phyloP scores from a whole-genome alignment of 371 early-diverging fungal genomes.

The Mucor indicus region DNA sequence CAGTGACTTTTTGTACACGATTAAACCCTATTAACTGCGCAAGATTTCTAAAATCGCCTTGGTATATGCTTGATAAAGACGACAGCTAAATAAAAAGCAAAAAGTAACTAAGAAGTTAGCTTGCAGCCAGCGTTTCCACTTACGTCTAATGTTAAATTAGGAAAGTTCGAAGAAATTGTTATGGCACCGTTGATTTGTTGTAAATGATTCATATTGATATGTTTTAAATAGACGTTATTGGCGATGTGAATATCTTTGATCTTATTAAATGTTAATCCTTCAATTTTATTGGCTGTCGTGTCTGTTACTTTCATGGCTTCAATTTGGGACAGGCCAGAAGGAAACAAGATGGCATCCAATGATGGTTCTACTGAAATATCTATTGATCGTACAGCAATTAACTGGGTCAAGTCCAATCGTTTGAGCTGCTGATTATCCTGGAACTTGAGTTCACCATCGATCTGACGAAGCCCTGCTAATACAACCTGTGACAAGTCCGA shows the following conservation, averaged over 20 bases:
- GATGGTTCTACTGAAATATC: constrained; percentile 44
- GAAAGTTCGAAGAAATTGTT: constrained; percentile 46
- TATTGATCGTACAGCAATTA: constrained; percentile 33
- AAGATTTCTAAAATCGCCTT: constrained; percentile 42
- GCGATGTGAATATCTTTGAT: constrained; percentile 35
- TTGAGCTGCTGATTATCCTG: constrained; percentile 46
- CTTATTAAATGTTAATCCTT: constrained; percentile 36
- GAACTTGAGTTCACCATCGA: constrained; percentile 38
- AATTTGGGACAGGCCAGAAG: constrained; percentile 35
- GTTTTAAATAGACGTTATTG: constrained; percentile 49
- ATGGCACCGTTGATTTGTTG: constrained; percentile 27
- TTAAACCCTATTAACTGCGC: constrained; percentile 27
- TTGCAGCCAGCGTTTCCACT: constrained; percentile 12
- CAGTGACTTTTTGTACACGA: constrained; percentile 31
- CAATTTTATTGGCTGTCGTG: constrained; percentile 40
- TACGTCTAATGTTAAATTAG: constrained; percentile 29
- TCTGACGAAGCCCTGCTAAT: constrained; percentile 23
- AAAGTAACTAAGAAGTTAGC: neutral
- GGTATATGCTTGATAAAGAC: constrained; percentile 23
- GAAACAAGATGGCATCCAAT: constrained; percentile 31
- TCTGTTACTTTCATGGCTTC: constrained; percentile 39
- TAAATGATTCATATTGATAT: constrained; percentile 31
- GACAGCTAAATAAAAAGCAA: constrained; percentile 27
- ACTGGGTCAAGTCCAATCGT: constrained; percentile 25
- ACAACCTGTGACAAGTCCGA: constrained; percentile 17